Base-by-base conservation (phyloP, 2,329 filamentous ascomycete species). In the Aspergillus aculeatus region DNA sequence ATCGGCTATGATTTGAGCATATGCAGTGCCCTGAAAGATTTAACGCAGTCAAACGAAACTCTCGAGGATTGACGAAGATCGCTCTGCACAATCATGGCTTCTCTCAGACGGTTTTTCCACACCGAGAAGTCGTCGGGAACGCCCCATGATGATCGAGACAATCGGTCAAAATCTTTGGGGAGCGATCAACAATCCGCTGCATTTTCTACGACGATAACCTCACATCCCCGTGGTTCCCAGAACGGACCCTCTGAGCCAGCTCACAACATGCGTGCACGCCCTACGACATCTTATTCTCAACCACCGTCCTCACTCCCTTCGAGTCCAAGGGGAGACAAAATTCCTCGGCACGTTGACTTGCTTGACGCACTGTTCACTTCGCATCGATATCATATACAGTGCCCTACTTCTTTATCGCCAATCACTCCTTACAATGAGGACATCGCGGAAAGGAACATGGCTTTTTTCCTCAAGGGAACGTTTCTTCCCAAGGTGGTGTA, bases 381-480 rank as follows among this genome's bases (percentile, higher is more conserved):
- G 1, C 72, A 77, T 51, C 69, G 68, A 5, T 64, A 70, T 38
- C 73, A 68, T 38, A 64, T 66, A 41, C 58, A 67, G 29, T 58
- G 59, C 50, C 48, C 67, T n/a, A 62, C 48, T 14, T 57, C 66
- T 10, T 61, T 73, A 29, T 73, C 74, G 10, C 73, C 74, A 3
- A 68, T 66, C 5, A 70, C 66, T 19, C 73, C 73, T 11, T 79
- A 76, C 62, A 79, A 79, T 50, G 77, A 79, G 65, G 75, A 79
- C 63, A 69, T 79, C 55, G 77, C 77, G 5, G 77, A 79, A 60
- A 74, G 77, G 24, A 79, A 79, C 54, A 76, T 78, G 70, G 71
- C 68, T 9, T 61, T 68, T 12, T 73, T 74, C 49, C 64, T 75
- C 9, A 69, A 70, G 44, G 64, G 65, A 4, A 67, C 69, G 52